These are phyloP conservation scores for Conidiobolus incongruus DNA, from an alignment of 371 early-diverging fungal genomes.

Conservation along the genomic window DNA sequence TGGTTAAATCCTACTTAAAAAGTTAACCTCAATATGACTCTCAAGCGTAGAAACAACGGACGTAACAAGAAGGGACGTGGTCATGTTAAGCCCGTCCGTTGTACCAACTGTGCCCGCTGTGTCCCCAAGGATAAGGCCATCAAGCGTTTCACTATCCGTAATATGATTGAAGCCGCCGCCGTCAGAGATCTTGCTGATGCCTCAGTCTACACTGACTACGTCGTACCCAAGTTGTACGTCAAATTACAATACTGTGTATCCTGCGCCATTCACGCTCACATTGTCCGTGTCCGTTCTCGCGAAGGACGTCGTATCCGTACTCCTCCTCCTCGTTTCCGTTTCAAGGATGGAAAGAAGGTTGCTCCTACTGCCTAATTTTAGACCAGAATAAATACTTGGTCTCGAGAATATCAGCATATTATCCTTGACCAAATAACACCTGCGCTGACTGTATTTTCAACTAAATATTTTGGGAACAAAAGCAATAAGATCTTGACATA, in stretches of 20 bases:
- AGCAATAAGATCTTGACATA: no score
- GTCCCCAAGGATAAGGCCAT: slow-evolving; percentile 99
- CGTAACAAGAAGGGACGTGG: slow-evolving; percentile 98
- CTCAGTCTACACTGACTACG: slow-evolving; percentile 84
- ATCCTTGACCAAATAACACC: no score
- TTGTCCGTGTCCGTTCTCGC: slow-evolving; percentile 91
- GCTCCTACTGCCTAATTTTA: slow-evolving; percentile 8
- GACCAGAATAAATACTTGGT: no score
- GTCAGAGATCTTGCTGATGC: slow-evolving; percentile 91
- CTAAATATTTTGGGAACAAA: no score
- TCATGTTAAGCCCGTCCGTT: slow-evolving; percentile 88
- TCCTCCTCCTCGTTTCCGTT: slow-evolving; percentile 76
- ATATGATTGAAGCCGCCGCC: slow-evolving; percentile 97
- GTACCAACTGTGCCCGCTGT: slow-evolving; percentile 96
- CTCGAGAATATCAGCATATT: no score
- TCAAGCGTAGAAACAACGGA: slow-evolving; percentile 98
- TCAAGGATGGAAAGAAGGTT: slow-evolving; percentile 42
- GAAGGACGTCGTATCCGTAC: slow-evolving; percentile 79
- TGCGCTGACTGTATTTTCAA: no score
- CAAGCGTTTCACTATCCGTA: slow-evolving; percentile 93
- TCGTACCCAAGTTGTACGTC: slow-evolving; percentile 95
- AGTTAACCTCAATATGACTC: slow-evolving; percentile 48
- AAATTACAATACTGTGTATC: slow-evolving; percentile 96
- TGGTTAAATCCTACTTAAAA: no score
- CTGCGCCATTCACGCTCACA: slow-evolving; percentile 95